Evolutionary conservation across 768 basidiomycete species (phyloP).

Genomic region (Boletus sp.): DNA sequence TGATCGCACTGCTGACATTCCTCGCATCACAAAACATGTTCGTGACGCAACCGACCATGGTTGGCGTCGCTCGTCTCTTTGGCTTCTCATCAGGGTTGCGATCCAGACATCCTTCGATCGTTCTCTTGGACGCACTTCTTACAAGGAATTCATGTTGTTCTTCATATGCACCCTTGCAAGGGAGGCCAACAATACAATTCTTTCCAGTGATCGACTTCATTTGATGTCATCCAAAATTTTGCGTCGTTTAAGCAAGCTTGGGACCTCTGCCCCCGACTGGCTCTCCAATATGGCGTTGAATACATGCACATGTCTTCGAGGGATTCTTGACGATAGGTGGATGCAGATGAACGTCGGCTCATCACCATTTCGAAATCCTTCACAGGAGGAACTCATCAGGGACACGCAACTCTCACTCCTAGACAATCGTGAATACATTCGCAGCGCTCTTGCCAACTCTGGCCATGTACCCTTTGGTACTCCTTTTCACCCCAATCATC

Average conservation of each 20-base stretch:
- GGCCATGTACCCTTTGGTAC: accelerated
- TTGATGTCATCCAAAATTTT: no score
- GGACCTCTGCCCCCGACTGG: no score
- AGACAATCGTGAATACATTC: slow-evolving; percentile 29
- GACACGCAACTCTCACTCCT: slow-evolving; percentile 36
- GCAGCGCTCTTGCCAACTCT: slow-evolving; percentile 7
- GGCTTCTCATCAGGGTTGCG: slow-evolving; percentile 23
- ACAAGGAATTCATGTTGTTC: slow-evolving; percentile 43
- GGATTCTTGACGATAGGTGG: slow-evolving; percentile 34
- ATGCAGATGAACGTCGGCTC: slow-evolving; percentile 21
- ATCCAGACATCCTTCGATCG: slow-evolving; percentile 25
- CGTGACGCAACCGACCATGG: not conserved
- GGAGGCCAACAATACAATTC: no score
- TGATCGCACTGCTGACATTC: not conserved
- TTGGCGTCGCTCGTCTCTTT: not conserved
- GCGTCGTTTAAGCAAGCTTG: no score
- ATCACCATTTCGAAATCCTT: slow-evolving; percentile 17
- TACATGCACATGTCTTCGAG: slow-evolving; percentile 19
- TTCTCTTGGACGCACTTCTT: slow-evolving; percentile 20
- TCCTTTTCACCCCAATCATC: slow-evolving; percentile 1
- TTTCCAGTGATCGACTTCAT: no score
- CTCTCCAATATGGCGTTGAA: slow-evolving; percentile 27
- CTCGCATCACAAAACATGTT: not conserved
- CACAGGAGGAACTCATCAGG: not conserved
- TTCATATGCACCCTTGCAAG: no score